A percentile compares a stretch with the other conserved stretches of the same genome.
These are phyloP conservation scores for Auricularia cornea DNA, from an alignment of 768 basidiomycete genomes.

Conservation along the genomic window DNA sequence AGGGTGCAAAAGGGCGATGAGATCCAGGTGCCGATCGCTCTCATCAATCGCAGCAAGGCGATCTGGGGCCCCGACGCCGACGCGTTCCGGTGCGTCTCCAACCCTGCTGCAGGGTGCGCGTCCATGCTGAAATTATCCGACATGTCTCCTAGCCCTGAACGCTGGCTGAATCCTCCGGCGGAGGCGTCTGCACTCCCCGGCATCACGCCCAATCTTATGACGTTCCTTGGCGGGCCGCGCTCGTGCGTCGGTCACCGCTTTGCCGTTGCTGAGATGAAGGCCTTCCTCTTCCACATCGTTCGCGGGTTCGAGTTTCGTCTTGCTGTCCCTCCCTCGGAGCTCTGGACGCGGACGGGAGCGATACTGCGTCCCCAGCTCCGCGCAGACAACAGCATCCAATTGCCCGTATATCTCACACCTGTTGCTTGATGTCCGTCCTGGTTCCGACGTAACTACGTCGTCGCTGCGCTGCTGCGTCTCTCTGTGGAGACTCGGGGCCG, in stretches of 20 bases:
- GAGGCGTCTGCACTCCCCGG: slow-evolving; percentile 37
- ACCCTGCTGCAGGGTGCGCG: slow-evolving; percentile 1
- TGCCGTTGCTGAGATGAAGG: slow-evolving; percentile 40
- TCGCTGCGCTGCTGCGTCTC: too few species aligned
- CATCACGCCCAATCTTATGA: slow-evolving; percentile 25
- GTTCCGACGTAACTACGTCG: too few species aligned
- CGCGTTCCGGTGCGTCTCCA: slow-evolving; percentile 18
- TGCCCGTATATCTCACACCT: too few species aligned
- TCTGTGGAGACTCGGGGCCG: too few species aligned
- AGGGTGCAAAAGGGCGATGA: slow-evolving; percentile 11
- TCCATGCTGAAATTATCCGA: too few species aligned
- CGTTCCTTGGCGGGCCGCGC: slow-evolving; percentile 34
- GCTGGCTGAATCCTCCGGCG: slow-evolving; percentile 37
- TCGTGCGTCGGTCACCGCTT: slow-evolving; percentile 58
- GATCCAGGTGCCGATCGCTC: slow-evolving; percentile 14
- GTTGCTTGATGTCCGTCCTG: too few species aligned
- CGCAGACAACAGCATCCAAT: not conserved
- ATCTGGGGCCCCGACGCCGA: slow-evolving; percentile 31
- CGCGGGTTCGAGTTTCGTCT: not conserved
- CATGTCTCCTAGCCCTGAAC: slow-evolving; percentile 50
- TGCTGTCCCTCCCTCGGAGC: not conserved
- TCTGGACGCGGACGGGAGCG: not conserved
- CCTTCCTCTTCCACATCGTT: not conserved
- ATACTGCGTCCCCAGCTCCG: not conserved
- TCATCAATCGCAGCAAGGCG: slow-evolving; percentile 19